phyloP scores from a whole-genome alignment of 2,329 filamentous ascomycete genomes.

The Colletotrichum spaethianum region DNA sequence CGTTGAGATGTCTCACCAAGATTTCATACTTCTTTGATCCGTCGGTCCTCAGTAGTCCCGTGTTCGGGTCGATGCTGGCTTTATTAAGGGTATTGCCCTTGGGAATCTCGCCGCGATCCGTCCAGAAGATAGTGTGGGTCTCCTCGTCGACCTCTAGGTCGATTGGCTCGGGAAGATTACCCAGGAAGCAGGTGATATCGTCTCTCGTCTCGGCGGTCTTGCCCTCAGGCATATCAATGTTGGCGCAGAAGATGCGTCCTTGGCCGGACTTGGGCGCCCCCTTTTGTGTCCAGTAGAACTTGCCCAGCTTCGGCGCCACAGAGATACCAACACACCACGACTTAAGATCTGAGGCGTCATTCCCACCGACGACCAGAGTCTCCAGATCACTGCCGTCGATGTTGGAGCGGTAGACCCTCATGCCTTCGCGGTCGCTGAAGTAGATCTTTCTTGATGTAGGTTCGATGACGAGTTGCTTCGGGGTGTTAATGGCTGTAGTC shows the following conservation, averaged over 20 bases:
- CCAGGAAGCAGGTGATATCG: slow-evolving; percentile 60
- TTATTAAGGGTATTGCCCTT: slow-evolving; percentile 68
- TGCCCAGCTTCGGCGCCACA: slow-evolving; percentile 57
- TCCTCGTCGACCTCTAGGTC: slow-evolving; percentile 69
- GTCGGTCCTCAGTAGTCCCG: slow-evolving; percentile 7
- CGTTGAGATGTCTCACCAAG: slow-evolving; percentile 56
- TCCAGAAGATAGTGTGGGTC: slow-evolving; percentile 68
- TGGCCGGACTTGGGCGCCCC: slow-evolving; percentile 64
- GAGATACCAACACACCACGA: slow-evolving; percentile 71
- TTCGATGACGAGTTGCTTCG: slow-evolving; percentile 58
- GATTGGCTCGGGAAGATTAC: slow-evolving; percentile 67
- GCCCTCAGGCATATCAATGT: slow-evolving; percentile 55
- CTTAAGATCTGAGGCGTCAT: slow-evolving; percentile 50
- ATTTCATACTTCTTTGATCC: slow-evolving; percentile 44
- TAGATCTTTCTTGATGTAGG: slow-evolving; percentile 52
- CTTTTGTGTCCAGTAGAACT: slow-evolving; percentile 74
- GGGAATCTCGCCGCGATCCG: slow-evolving; percentile 71
- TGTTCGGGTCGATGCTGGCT: slow-evolving; percentile 41
- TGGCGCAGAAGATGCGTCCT: slow-evolving; percentile 68
- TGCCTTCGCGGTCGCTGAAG: slow-evolving; percentile 60
- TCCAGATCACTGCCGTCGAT: slow-evolving; percentile 57
- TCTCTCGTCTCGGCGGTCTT: slow-evolving; percentile 51
- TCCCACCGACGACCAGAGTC: slow-evolving; percentile 55
- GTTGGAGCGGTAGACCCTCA: slow-evolving; percentile 55
- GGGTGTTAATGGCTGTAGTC: slow-evolving; percentile 62